Evolutionary conservation across 352 stramenopile species (phyloP), one percentile per base, ranked within the genome.

Genomic region (Saprolegnia parasitica): DNA sequence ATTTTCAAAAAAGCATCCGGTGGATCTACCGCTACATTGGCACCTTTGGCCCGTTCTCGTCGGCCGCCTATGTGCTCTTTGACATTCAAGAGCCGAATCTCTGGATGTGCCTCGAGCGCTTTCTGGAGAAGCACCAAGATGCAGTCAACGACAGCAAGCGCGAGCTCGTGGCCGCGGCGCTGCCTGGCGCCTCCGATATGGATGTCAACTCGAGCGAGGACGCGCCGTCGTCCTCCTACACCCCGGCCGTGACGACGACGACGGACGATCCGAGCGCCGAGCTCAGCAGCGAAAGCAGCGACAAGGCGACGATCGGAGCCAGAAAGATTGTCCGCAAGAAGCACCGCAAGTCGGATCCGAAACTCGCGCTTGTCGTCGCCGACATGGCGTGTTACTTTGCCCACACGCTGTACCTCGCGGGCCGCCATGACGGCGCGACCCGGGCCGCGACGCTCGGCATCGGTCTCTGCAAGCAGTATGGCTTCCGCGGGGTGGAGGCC

Each of bases 1-100:
- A 66, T 39, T 65, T 72, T 32, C 50, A 40, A 15, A 50, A 72
- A 35, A 49, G 32, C 79, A 90, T 71, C 76, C 83, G 24, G 79
- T 93, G 85, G 85, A 77, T 90, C 5, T 90, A 91, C 39, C 80
- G 90, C 65, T 81, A 91, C 56, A 93, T 93, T 61, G 90, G 85
- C 64, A 93, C 85, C 11, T 73, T 93, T 2, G 78, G 83, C 9
- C 75, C 84, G 11, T 80, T 85, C 61, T 93, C 85, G 6, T 90
- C 76, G 26, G 85, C 85, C 5, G 81, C 85, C 32, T 93, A 93
- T 60, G 65, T 93, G 75, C 88, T 93, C 54, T 61, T 93, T 15
- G 85, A 93, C 49, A 79, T 90, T 61, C 83, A 91, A 35, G 83
- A 93, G 50, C 86, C 85, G 23, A 93, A 93, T 50, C 42, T 90